Base-by-base conservation (phyloP, 345 rosid species). In the Turnera subulata region DNA sequence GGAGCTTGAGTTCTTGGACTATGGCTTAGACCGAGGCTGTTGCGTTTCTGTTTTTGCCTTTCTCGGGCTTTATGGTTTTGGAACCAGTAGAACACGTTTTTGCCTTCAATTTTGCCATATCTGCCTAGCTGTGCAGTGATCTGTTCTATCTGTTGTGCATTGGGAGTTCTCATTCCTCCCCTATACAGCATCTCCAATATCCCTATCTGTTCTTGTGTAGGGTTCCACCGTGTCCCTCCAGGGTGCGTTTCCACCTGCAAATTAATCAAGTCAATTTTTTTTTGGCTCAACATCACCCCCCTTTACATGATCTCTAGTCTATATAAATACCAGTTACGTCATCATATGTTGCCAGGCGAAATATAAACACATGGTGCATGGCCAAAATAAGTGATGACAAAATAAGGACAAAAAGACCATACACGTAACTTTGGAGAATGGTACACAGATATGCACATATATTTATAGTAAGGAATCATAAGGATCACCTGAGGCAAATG, bases 41-140 rank as follows among this genome's bases (percentile, higher is more conserved):
- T 85, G 55, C 97, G 89, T 72, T 92, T 92, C 72, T 82, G 94
- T 72, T 93, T 93, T 59, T 93, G 99, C 58, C 97, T 82, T 84
- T 89, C 99, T 2, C 97, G 91, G 2, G 99, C 99, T 83, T 93
- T 93, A 79, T 85, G 96, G 78, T 93, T 93, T 47, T 93, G 99
- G 68, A 93, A 93, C 99, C 99, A 93, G 67, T 93, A 93, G 59
- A 93, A 93, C 26, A 93, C 97, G 61, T 93, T 93, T 55, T 93
- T 93, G 11, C 99, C 99, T 80, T 93, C 96, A 39, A 93, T 89
- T 82, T 93, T 89, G 13, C 97, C 99, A 42, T 79, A 85, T 70
- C 85, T 81, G 22, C 92, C 70, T 23, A 93, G 78, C 59, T 87
- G 96, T 1, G 62, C 78, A 0, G 96, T 93, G 78, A 93, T 89